A percentile compares a stretch with the other conserved stretches of the same genome.
Evolutionary conservation across 2,329 filamentous ascomycete genomes (phyloP).

Genomic region (Penicillium sp.): DNA sequence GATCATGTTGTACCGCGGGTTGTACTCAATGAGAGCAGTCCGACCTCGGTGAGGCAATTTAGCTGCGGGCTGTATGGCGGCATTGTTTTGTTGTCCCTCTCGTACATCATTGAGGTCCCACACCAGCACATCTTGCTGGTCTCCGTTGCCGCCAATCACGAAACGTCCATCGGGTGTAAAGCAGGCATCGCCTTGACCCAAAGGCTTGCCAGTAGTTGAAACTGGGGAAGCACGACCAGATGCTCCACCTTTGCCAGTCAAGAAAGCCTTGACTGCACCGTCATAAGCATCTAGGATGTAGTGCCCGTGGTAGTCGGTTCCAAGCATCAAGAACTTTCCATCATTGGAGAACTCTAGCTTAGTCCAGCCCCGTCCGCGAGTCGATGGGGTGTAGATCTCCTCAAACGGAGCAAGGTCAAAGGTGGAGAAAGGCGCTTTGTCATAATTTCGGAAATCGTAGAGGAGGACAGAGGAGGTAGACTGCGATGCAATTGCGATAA

Average conservation of each 20-base stretch:
- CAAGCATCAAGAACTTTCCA: conserved; percentile 82
- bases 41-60: conserved; percentile 58
- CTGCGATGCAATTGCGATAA: conserved; percentile 88
- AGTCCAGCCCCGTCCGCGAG: conserved; percentile 70
- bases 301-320: conserved; percentile 83
- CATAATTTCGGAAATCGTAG: conserved; percentile 92
- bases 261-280: conserved; percentile 76
- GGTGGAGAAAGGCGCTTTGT: conserved; percentile 84
- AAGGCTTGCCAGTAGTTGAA: conserved; percentile 60
- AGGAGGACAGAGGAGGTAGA: conserved; percentile 79
- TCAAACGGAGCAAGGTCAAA: conserved; percentile 74
- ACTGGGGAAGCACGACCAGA: conserved; percentile 58
- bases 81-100: conserved; percentile 54
- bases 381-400: conserved; percentile 59
- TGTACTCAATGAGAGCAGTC: conserved; percentile 80
- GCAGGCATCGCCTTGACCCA: conserved; percentile 75
- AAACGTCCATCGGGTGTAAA: conserved; percentile 90
- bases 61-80: conserved; percentile 53
- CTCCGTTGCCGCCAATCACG: conserved; percentile 77
- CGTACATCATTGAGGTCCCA: conserved; percentile 77
- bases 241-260: conserved; percentile 57
- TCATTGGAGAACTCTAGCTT: conserved; percentile 96
- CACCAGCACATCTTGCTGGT: conserved; percentile 74
- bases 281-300: conserved; percentile 94
- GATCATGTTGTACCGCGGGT: conserved; percentile 89